Evolutionary conservation across 768 basidiomycete genomes (phyloP).

Genomic region (Podaxis sp.): DNA sequence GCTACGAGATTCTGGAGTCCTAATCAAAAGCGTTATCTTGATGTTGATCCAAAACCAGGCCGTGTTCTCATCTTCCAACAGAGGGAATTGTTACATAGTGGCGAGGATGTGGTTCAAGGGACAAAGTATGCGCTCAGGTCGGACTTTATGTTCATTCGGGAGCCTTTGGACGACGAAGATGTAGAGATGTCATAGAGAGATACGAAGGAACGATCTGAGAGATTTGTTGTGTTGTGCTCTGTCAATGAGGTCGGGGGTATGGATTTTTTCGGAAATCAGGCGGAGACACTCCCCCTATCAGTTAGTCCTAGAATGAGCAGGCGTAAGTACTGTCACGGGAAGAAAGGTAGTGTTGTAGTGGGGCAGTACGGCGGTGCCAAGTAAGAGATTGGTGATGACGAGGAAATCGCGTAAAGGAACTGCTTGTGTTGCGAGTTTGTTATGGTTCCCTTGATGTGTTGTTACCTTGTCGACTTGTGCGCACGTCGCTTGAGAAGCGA

Average conservation of each 20-base stretch:
- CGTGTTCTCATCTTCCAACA: constrained; percentile 44
- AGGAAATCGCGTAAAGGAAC: background rate
- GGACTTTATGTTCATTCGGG: constrained; percentile 34
- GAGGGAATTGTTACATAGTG: constrained; percentile 33
- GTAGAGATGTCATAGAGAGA: background rate
- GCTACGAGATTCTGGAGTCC: constrained; percentile 34
- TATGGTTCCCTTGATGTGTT: background rate
- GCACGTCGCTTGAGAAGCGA: background rate
- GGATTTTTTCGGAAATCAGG: no score
- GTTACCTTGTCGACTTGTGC: background rate
- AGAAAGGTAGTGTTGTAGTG: background rate
- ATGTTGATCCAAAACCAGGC: constrained; percentile 39
- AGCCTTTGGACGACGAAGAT: background rate
- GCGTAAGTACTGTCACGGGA: background rate
- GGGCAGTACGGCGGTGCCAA: background rate
- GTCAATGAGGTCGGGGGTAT: no score
- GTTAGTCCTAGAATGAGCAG: background rate
- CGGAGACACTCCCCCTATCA: no score
- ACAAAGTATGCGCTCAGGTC: constrained; percentile 36
- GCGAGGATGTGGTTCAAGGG: constrained; percentile 35
- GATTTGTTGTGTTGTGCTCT: background rate
- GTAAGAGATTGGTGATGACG: constrained; percentile 3
- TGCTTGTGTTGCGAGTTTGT: background rate
- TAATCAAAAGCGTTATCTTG: constrained; percentile 25
- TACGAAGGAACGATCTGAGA: no score